phyloP scores from a whole-genome alignment of 495 filamentous ascomycete genomes.

The Bombardia bombarda region DNA sequence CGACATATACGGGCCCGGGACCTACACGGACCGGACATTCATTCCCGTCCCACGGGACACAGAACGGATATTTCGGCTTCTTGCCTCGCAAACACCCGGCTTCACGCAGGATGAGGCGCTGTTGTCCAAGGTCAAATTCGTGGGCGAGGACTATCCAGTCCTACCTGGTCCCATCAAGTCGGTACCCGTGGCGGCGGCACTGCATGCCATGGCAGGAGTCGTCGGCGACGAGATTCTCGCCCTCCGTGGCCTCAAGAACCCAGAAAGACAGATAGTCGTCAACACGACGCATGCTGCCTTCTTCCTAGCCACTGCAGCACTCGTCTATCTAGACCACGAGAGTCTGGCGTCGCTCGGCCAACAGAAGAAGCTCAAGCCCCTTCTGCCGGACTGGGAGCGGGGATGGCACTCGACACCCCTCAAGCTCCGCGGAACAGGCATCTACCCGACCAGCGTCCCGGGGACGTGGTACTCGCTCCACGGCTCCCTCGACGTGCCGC shows the following conservation, averaged over 20 bases:
- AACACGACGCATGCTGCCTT: conserved; percentile 19
- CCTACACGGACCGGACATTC: conserved; percentile 13
- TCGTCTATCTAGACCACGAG: conserved; percentile 8
- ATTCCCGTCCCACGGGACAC: conserved; percentile 12
- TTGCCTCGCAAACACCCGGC: conserved; percentile 13
- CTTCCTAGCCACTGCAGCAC: conserved; percentile 11
- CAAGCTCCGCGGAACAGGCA: conserved; percentile 10
- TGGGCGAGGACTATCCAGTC: conserved; percentile 16
- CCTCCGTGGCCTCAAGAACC: conserved; percentile 7
- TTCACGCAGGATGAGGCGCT: conserved; percentile 14
- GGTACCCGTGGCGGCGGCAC: conserved; percentile 16
- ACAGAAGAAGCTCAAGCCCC: conserved; percentile 1
- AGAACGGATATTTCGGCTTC: conserved; percentile 15
- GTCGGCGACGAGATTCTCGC: conserved; percentile 21
- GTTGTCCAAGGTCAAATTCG: conserved; percentile 15
- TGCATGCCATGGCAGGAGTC: conserved; percentile 22
- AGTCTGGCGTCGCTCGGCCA: background rate
- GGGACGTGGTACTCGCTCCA: conserved; percentile 18
- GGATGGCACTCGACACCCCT: conserved; percentile 8
- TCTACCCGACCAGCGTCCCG: conserved; percentile 14
- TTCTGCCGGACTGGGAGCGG: conserved; percentile 13
- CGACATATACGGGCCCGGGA: conserved; percentile 20
- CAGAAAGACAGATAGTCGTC: conserved; percentile 7
- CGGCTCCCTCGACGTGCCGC: conserved; percentile 12
- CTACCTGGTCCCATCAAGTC: conserved; percentile 23